Evolutionary conservation across 768 basidiomycete genomes (phyloP), one percentile per base, ranked within the genome.

Genomic region (Strobilomyces confusus): DNA sequence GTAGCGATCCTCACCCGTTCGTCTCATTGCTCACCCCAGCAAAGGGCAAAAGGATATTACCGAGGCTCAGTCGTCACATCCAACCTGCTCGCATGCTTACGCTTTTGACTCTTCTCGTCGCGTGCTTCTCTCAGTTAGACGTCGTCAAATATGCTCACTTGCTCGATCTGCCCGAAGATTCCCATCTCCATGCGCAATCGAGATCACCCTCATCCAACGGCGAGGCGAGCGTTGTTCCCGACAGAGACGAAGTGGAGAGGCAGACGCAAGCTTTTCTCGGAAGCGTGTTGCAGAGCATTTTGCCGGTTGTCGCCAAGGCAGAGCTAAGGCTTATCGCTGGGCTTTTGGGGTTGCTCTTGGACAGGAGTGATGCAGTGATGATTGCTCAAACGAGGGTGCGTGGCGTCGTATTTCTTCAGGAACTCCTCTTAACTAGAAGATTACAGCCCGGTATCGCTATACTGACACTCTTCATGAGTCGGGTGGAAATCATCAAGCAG

Each of bases 1-100:
- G 37, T 50, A 95, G 95, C 67, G 80, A 89, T 57, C 95, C 95
- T 3, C 97, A 99, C 73, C 97, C 97, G 2, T 98, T 99, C 74
- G 85, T 99, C 59, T 93, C 95, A 3, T 78, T 99, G 32, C 79
- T 99, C 44, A 80, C 79, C 19, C 86, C 91, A 5, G 81, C 81
- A 60, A 99, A 99, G 71, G 97, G 97, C 52, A 98, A 98, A 75
- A 86, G 86, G 56, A 79, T 99, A 23, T 77, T 99, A 13, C 89
- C 93, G 4, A 86, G 97, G 42, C 81, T 94, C 14, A 85, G 92
- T 11, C 86, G 95, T 19, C 88, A 93, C 60, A 80, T 98, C 17
- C 80, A 80, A 56, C 78, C 82, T 30, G 76, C 87, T 44, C 86
- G 89, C 65, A 86, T 92, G 79, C 80, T 92, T 36, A 93, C 91